Conservation (phyloP, 345 rosid genomes). For the Citrus mangshanensis region DNA sequence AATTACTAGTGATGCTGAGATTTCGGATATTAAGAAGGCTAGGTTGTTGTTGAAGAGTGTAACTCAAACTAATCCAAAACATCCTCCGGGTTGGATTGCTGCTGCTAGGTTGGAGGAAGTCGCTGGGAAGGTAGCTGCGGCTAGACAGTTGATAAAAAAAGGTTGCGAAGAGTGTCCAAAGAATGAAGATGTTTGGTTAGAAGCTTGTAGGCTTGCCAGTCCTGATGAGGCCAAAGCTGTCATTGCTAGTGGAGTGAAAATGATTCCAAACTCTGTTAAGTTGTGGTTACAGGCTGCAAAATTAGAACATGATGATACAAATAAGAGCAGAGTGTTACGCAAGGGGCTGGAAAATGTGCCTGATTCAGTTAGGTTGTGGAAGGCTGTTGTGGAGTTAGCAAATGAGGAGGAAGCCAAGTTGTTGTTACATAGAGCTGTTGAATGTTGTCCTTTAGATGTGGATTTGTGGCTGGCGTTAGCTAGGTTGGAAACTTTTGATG, state of each 20-base stretch:
- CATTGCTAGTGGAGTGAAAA: slow-evolving; percentile 79
- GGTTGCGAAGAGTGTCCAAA: slow-evolving; percentile 94
- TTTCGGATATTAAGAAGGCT: slow-evolving; percentile 90
- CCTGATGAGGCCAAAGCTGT: slow-evolving; percentile 92
- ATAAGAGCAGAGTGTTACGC: slow-evolving; percentile 78
- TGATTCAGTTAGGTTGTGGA: slow-evolving; percentile 92
- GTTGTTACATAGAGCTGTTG: slow-evolving; percentile 89
- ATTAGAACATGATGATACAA: slow-evolving; percentile 68
- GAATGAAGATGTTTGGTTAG: slow-evolving; percentile 91
- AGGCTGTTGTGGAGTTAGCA: slow-evolving; percentile 77
- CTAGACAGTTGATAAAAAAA: slow-evolving; percentile 72
- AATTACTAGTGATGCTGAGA: slow-evolving; percentile 92
- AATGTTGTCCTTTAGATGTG: slow-evolving; percentile 85
- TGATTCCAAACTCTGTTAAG: slow-evolving; percentile 89
- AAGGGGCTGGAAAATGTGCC: slow-evolving; percentile 83
- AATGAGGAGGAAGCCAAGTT: slow-evolving; percentile 74
- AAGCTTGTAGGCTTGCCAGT: slow-evolving; percentile 82
- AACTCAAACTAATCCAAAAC: slow-evolving; percentile 81
- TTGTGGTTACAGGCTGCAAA: slow-evolving; percentile 86
- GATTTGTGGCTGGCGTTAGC: slow-evolving; percentile 93
- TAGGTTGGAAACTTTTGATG: slow-evolving; percentile 73
- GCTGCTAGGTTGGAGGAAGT: slow-evolving; percentile 96
- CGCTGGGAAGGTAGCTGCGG: slow-evolving; percentile 85
- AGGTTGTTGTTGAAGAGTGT: slow-evolving; percentile 86
- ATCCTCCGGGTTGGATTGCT: slow-evolving; percentile 96